These are phyloP conservation scores for Ramaria rubella DNA, from an alignment of 768 basidiomycete genomes.

Conservation along the genomic window DNA sequence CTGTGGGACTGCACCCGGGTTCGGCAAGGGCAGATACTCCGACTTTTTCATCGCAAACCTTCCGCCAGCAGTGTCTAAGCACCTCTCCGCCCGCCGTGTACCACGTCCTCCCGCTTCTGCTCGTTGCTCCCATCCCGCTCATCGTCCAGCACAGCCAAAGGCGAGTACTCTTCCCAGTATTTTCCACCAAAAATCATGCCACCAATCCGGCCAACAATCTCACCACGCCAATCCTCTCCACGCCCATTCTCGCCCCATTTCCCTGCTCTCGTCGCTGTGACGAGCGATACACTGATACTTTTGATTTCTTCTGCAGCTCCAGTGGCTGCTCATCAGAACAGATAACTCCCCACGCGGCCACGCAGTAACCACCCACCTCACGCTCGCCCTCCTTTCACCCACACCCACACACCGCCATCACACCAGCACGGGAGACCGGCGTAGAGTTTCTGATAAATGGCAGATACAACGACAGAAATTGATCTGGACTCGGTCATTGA, in stretches of 20 bases:
- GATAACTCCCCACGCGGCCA: not conserved
- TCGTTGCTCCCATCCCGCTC: not conserved
- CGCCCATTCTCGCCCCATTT: not conserved
- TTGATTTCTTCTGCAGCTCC: not conserved
- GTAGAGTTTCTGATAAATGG: conserved; percentile 39
- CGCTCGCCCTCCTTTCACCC: not conserved
- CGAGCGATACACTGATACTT: not conserved
- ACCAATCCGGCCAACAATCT: not conserved
- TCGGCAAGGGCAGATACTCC: conserved; percentile 9
- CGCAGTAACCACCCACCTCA: no score
- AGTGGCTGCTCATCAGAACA: no score
- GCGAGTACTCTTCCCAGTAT: not conserved
- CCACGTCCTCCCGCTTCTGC: not conserved
- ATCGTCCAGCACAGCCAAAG: not conserved
- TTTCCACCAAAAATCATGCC: conserved; percentile 5
- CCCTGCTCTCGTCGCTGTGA: not conserved
- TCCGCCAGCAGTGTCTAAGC: conserved; percentile 4
- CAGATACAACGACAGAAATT: conserved; percentile 83
- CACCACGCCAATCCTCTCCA: no score
- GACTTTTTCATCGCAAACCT: conserved; percentile 7
- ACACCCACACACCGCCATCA: not conserved
- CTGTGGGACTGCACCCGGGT: conserved; percentile 2
- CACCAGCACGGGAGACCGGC: not conserved
- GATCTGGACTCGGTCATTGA: conserved; percentile 99
- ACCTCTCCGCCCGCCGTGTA: not conserved